Evolutionary conservation across 306 rosid species (phyloP).

Genomic region (Cucurbita argyrosperma): DNA sequence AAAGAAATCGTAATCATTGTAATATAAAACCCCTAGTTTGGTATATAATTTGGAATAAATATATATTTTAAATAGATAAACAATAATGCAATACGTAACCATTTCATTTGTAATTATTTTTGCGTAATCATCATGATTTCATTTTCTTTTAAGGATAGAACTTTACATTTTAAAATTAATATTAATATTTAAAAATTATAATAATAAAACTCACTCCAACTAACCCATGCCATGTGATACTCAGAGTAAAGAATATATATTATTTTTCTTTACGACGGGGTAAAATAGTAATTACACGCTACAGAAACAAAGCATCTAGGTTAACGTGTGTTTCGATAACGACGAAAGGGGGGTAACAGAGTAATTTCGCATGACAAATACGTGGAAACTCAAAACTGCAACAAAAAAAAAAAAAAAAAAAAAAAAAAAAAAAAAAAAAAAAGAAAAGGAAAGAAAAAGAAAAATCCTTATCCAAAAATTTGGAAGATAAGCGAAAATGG

Average conservation of each 20-base stretch:
- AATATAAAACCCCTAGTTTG: background rate
- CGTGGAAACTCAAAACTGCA: conserved; percentile 6
- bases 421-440: background rate
- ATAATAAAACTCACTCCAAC: background rate
- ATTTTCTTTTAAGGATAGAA: background rate
- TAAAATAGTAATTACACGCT: background rate
- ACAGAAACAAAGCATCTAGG: background rate
- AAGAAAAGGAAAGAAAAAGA: background rate
- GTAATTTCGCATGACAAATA: background rate
- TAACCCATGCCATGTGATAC: background rate
- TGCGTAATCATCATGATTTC: background rate
- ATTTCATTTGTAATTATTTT: background rate
- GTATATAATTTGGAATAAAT: background rate
- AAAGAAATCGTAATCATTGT: background rate
- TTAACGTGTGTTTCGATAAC: background rate
- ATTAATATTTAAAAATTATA: background rate
- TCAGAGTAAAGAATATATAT: background rate
- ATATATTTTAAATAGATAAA: background rate
- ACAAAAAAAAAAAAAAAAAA: background rate
- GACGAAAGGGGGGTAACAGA: background rate
- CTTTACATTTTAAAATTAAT: background rate
- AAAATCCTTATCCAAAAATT: background rate
- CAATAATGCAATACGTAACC: background rate
- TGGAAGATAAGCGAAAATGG: background rate
- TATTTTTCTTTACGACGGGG: background rate